A percentile compares a stretch with the other conserved stretches of the same genome.
Evolutionary conservation across 1,284 basidiomycete species (phyloP).

Genomic region (Moniliella sp.): DNA sequence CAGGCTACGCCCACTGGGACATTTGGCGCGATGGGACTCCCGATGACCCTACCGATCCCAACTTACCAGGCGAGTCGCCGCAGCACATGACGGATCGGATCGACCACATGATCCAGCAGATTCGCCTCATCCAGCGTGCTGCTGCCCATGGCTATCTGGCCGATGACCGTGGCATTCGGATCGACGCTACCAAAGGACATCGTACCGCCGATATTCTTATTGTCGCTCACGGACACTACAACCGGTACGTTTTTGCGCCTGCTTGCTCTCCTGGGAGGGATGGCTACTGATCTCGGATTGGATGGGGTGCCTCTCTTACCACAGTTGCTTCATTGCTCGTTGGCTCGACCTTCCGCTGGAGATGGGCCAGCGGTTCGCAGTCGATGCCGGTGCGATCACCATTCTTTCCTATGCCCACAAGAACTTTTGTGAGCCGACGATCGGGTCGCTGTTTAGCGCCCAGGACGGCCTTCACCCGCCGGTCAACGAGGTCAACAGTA

Average conservation of each 20-base stretch:
- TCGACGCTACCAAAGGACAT: too few relatives aligned
- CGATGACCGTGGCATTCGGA: conserved; percentile 9
- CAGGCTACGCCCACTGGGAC: conserved; percentile 16
- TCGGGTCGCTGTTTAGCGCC: conserved; percentile 21
- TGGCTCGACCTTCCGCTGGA: conserved; percentile 20
- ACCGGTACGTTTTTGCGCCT: too few relatives aligned
- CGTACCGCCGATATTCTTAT: conserved; percentile 19
- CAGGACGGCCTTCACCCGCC: not conserved
- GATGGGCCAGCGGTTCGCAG: conserved; percentile 18
- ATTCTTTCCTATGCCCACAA: conserved; percentile 28
- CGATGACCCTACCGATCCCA: conserved; percentile 12
- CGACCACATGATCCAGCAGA: conserved; percentile 17
- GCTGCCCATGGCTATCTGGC: conserved; percentile 8
- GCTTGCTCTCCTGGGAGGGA: too few relatives aligned
- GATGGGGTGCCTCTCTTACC: too few relatives aligned
- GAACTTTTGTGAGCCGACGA: conserved; percentile 21
- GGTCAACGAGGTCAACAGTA: conserved; percentile 6
- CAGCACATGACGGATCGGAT: conserved; percentile 21
- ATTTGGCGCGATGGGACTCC: conserved; percentile 27
- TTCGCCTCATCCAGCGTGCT: conserved; percentile 14
- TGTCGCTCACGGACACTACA: conserved; percentile 29
- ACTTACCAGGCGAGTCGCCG: conserved; percentile 23
- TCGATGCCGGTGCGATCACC: conserved; percentile 26
- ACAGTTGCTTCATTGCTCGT: conserved; percentile 22
- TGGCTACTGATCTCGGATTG: too few relatives aligned